Base-by-base conservation (phyloP, 805 yeast species). In the Kluyveromyces wickerhamii region DNA sequence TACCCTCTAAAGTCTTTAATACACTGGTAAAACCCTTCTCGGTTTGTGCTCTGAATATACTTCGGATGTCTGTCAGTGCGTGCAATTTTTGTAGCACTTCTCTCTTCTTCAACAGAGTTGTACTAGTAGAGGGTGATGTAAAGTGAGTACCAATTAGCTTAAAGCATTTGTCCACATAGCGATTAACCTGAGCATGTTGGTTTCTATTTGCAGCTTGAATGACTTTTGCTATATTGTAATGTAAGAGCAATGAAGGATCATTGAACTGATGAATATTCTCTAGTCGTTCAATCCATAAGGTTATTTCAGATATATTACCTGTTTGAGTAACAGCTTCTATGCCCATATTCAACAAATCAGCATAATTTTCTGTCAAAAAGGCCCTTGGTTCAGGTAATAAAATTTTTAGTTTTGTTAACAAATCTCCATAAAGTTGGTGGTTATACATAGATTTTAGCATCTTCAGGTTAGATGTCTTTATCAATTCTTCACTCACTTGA, bases 381-480 rank as follows among this genome's bases (percentile, higher is more conserved):
- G 2, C 66, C 40, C 3, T 63, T 60, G 29, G 54, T 52, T 14
- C 61, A 39, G 7, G 68, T 62, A 28, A 64, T 41, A 56, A 43
- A 3, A 53, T 50, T 5, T 69, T 61, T 15, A 84, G 60, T 25
- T 72, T 70, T 2, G 69, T 56, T 2, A 80, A 59, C 2, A 78
- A 72, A 38, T 79, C 77, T 19, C 79, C 82, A 47, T 82, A 81
- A 14, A 82, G 66, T 20, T 85, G 88, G 55, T 83, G 85, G 27
- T 81, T 80, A 40, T 75, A 77, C 41, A 87, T 63, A 1, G 94
- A 83, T 37, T 74, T 74, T 34, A 89, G 51, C 41, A 81, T 61
- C 26, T 79, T 76, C 0, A 80, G 67, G n/a, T 68, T 64, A 14
- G 45, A 41, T 6, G 37, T 24, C 19, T 17, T 16, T 11, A 32